Percentiles rank a stretch among this genome's conserved stretches.
Conservation (phyloP, 139 green algal genomes). For the Bryopsis sp. region DNA sequence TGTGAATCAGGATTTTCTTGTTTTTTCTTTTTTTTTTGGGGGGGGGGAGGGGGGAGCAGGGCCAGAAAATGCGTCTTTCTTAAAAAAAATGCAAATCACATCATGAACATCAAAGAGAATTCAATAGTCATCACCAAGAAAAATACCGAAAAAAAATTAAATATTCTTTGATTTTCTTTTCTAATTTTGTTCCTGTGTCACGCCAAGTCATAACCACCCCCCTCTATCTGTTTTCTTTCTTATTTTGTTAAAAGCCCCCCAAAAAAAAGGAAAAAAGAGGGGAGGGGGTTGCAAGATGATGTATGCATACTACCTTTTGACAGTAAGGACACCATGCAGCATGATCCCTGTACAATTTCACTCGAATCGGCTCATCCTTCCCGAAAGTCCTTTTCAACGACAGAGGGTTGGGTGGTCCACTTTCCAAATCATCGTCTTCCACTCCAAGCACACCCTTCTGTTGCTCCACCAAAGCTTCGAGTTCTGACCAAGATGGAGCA, state of each 20-base stretch:
- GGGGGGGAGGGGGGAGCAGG: no score
- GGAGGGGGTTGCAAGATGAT: constrained; percentile 3
- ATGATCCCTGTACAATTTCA: constrained; percentile 55
- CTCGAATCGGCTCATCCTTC: constrained; percentile 23
- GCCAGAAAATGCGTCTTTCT: no score
- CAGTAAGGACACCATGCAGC: constrained; percentile 50
- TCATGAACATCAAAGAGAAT: no score
- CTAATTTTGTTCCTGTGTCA: no score
- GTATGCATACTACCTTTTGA: constrained; percentile 32
- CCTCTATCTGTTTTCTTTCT: no score
- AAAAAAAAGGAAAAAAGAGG: constrained; percentile 15
- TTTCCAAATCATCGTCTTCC: constrained; percentile 5
- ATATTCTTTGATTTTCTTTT: no score
- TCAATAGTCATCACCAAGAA: no score
- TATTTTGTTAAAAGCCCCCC: background rate
- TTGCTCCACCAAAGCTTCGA: background rate
- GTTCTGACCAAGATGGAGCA: background rate
- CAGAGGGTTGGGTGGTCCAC: constrained; percentile 46
- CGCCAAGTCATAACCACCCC: no score
- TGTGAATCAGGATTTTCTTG: background rate
- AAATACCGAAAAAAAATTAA: no score
- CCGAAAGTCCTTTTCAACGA: constrained; percentile 70
- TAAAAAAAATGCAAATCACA: no score
- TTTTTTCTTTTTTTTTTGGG: no score
- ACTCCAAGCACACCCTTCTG: background rate